phyloP scores from a whole-genome alignment of 352 stramenopile genomes.

The Globisporangium cylindrosporum region DNA sequence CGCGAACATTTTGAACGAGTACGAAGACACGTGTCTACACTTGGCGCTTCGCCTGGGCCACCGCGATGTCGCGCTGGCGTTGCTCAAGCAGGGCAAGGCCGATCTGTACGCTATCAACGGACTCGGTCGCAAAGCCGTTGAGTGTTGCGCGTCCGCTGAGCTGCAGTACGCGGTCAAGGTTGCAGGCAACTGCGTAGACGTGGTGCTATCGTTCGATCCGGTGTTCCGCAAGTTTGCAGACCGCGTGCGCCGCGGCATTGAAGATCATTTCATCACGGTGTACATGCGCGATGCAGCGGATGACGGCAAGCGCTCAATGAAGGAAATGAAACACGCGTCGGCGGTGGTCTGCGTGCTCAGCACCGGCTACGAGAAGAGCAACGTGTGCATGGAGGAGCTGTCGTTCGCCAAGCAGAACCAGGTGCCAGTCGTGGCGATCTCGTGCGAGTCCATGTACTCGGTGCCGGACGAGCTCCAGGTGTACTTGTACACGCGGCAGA shows the following conservation, averaged over 20 bases:
- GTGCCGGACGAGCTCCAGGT: conserved; percentile 74
- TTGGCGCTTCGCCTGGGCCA: conserved; percentile 61
- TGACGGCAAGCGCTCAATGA: conserved; percentile 39
- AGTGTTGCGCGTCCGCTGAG: conserved; percentile 73
- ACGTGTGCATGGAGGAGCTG: conserved; percentile 77
- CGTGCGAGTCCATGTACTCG: conserved; percentile 42
- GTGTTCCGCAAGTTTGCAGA: conserved; percentile 61
- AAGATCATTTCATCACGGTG: conserved; percentile 73
- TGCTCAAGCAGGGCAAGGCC: conserved; percentile 56
- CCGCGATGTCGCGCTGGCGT: conserved; percentile 53
- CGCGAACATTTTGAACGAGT: conserved; percentile 38
- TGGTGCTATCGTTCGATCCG: conserved; percentile 78
- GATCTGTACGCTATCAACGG: conserved; percentile 54
- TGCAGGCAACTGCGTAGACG: conserved; percentile 60
- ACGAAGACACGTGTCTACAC: conserved; percentile 69
- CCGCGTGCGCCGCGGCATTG: conserved; percentile 56
- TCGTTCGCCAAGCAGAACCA: conserved; percentile 67
- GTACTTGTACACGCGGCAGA: conserved; percentile 76
- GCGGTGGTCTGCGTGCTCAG: conserved; percentile 73
- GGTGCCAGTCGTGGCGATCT: conserved; percentile 71
- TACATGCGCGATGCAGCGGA: conserved; percentile 58
- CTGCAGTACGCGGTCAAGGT: conserved; percentile 77
- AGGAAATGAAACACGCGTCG: conserved; percentile 61
- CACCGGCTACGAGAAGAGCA: conserved; percentile 57
- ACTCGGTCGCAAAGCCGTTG: conserved; percentile 52